Percentiles rank a stretch among this genome's conserved stretches.
Evolutionary conservation across 2,329 filamentous ascomycete species (phyloP).

Genomic region (Aspergillus eucalypticola): DNA sequence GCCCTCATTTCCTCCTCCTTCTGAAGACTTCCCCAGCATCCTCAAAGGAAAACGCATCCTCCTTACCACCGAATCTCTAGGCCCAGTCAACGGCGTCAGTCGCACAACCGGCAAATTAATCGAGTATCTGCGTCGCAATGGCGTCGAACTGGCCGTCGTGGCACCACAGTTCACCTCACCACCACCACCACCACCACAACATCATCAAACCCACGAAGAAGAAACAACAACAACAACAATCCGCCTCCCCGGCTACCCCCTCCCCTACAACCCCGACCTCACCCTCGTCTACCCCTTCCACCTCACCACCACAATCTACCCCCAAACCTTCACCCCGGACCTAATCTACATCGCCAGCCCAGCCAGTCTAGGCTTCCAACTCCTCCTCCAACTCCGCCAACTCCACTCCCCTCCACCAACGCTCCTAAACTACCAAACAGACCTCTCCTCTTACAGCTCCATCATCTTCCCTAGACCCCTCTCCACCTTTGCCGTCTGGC

Average conservation of each 20-base stretch:
- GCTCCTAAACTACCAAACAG: conserved; percentile 71
- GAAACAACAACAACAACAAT: conserved; percentile 30
- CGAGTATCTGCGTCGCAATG: conserved; percentile 65
- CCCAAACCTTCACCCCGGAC: conserved; percentile 65
- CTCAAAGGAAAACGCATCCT: conserved; percentile 64
- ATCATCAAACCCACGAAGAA: conserved; percentile 39
- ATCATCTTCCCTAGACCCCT: conserved; percentile 68
- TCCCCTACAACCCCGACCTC: conserved; percentile 71
- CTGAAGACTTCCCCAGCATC: conserved; percentile 41
- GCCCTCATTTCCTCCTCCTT: not conserved
- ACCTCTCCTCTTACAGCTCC: conserved; percentile 67
- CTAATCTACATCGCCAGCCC: conserved; percentile 70
- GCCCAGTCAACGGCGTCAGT: conserved; percentile 72
- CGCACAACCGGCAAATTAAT: conserved; percentile 70
- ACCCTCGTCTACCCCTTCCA: conserved; percentile 70
- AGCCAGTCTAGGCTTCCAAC: conserved; percentile 69
- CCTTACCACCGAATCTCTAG: conserved; percentile 70
- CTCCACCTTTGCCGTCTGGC: conserved; percentile 61
- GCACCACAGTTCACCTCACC: conserved; percentile 55
- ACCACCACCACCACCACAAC: not conserved
- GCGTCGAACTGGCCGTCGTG: conserved; percentile 65
- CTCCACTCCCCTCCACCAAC: conserved; percentile 58
- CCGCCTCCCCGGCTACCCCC: conserved; percentile 63
- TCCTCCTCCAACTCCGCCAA: conserved; percentile 68
- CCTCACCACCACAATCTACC: conserved; percentile 59